Evolutionary conservation across 1,284 basidiomycete genomes (phyloP).

Genomic region (Mrakiaceae sp.): DNA sequence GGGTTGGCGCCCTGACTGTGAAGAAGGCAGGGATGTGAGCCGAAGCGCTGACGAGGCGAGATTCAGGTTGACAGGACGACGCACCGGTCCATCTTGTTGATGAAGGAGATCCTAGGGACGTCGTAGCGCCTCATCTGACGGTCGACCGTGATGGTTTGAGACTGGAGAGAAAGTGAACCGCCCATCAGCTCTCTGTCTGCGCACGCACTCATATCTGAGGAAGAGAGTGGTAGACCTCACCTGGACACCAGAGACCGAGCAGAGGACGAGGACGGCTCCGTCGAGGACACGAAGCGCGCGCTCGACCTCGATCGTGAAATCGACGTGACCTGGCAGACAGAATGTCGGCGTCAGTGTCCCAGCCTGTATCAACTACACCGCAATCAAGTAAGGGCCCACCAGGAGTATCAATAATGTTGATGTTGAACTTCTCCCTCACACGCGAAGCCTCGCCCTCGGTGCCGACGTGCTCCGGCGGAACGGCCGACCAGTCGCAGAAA

Average conservation of each 20-base stretch:
- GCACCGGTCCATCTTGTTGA: conserved; percentile 98
- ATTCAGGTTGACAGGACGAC: conserved; percentile 16
- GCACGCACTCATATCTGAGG: neutral
- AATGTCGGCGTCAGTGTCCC: neutral
- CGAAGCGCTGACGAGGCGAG: neutral
- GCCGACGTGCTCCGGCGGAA: conserved; percentile 33
- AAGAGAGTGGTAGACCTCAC: conserved; percentile 35
- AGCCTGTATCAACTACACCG: neutral
- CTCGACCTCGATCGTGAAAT: conserved; percentile 99
- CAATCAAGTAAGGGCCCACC: conserved; percentile 40
- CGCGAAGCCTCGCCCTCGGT: conserved; percentile 41
- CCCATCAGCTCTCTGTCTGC: no score
- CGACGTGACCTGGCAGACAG: conserved; percentile 67
- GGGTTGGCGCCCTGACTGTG: conserved; percentile 88
- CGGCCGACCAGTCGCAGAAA: conserved; percentile 88
- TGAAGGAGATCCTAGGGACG: conserved; percentile 90
- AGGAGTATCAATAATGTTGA: conserved; percentile 99
- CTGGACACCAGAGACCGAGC: conserved; percentile 94
- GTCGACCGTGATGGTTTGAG: conserved; percentile 98
- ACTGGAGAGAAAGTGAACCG: conserved; percentile 38
- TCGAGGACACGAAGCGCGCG: conserved; percentile 91
- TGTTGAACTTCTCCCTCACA: conserved; percentile 69
- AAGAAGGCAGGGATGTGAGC: neutral
- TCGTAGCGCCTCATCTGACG: conserved; percentile 95
- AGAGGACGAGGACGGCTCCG: conserved; percentile 91